Percentiles rank a stretch among this genome's conserved stretches.
Evolutionary conservation across 345 rosid genomes (phyloP).

Genomic region (Citrus medica): DNA sequence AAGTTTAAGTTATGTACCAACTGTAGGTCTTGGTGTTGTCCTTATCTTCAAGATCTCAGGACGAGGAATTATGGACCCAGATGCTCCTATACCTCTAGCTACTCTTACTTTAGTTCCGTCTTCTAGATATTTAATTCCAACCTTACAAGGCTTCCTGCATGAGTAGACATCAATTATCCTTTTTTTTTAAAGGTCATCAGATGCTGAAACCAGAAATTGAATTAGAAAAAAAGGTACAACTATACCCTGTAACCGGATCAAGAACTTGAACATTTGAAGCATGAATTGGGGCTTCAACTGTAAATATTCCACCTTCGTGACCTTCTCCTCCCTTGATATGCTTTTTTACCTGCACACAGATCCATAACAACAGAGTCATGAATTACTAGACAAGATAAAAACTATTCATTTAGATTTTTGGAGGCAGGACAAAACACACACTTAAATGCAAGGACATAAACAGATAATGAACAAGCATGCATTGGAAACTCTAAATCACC

Average conservation of each 20-base stretch:
- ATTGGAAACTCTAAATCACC: background rate
- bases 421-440: background rate
- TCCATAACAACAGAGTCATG: background rate
- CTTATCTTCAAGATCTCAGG: slow-evolving; percentile 93
- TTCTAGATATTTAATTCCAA: slow-evolving; percentile 76
- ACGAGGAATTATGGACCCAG: slow-evolving; percentile 86
- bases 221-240: background rate
- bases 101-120: slow-evolving; percentile 98
- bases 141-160: slow-evolving; percentile 83
- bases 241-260: slow-evolving; percentile 90
- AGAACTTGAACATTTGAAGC: slow-evolving; percentile 92
- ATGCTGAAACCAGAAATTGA: background rate
- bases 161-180: background rate
- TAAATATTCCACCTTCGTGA: slow-evolving; percentile 95
- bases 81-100: slow-evolving; percentile 81
- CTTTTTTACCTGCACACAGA: slow-evolving; percentile 65
- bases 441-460: background rate
- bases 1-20: slow-evolving; percentile 41
- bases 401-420: background rate
- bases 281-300: slow-evolving; percentile 95
- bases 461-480: background rate
- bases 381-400: background rate
- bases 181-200: background rate
- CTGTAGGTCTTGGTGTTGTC: slow-evolving; percentile 81
- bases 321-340: slow-evolving; percentile 86